phyloP scores from a whole-genome alignment of 768 basidiomycete species.

The Lanmaoa pseudosensibilis region DNA sequence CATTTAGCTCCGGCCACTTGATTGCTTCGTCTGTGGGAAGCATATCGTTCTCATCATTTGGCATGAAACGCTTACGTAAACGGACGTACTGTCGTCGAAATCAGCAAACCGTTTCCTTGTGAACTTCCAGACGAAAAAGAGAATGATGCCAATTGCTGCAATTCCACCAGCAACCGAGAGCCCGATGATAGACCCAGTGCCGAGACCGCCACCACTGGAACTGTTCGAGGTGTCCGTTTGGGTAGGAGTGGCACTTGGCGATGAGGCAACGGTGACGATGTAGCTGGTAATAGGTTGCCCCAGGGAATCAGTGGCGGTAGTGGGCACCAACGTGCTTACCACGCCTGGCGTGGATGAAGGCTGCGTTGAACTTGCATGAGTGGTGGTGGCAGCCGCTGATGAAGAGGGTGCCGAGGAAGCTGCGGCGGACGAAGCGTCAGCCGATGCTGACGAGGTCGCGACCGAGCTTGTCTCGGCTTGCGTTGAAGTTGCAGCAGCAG shows the following conservation, averaged over 20 bases:
- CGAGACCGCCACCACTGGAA: constrained; percentile 39
- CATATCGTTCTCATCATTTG: not conserved
- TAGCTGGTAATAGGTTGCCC: constrained; percentile 33
- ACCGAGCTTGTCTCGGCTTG: not conserved
- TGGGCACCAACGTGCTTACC: constrained; percentile 8
- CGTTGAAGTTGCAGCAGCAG: not conserved
- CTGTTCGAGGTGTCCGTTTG: constrained; percentile 18
- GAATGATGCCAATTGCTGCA: constrained; percentile 66
- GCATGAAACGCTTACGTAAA: constrained; percentile 14
- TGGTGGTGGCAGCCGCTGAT: not conserved
- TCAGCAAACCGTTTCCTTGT: constrained; percentile 73
- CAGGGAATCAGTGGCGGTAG: constrained; percentile 29
- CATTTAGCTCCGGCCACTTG: constrained; percentile 88
- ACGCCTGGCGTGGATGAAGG: not conserved
- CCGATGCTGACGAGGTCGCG: not conserved
- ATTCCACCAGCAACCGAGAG: constrained; percentile 81
- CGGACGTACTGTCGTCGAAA: constrained; percentile 74
- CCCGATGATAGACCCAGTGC: constrained; percentile 75
- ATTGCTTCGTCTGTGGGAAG: constrained; percentile 67
- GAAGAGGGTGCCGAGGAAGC: constrained; percentile 2
- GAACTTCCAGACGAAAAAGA: constrained; percentile 85
- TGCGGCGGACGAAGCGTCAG: constrained; percentile 14
- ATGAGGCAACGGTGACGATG: constrained; percentile 9
- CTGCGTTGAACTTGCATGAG: constrained; percentile 4
- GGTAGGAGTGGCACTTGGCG: constrained; percentile 31